Percentiles rank a stretch among this genome's conserved stretches.
These are phyloP conservation scores for Balakata baccata DNA, from an alignment of 345 rosid genomes.

Conservation along the genomic window DNA sequence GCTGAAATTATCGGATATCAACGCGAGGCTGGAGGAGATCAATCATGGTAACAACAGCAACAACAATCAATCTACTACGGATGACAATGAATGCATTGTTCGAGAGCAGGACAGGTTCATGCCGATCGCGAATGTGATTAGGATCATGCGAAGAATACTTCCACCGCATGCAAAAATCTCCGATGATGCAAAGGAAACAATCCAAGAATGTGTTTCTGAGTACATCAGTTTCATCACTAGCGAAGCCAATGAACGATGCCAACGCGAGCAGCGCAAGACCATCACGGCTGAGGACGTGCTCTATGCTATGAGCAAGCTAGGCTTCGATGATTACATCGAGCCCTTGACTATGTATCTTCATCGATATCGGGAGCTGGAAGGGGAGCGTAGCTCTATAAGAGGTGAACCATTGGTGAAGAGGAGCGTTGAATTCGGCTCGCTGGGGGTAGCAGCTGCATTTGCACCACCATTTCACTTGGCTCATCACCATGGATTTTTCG, in stretches of 20 bases:
- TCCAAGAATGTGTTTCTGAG: slow-evolving; percentile 38
- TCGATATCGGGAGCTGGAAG: slow-evolving; percentile 31
- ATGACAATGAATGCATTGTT: slow-evolving; percentile 39
- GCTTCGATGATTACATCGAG: slow-evolving; percentile 37
- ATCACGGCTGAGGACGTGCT: slow-evolving; percentile 37
- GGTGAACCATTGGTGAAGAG: slow-evolving; percentile 60
- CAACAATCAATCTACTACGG: slow-evolving; percentile 19
- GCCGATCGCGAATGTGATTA: slow-evolving; percentile 36
- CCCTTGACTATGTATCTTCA: slow-evolving; percentile 34
- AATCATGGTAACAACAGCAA: slow-evolving; percentile 21
- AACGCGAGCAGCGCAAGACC: slow-evolving; percentile 39
- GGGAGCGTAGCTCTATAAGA: slow-evolving; percentile 46
- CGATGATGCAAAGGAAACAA: slow-evolving; percentile 37
- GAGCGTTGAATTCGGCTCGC: slow-evolving; percentile 36
- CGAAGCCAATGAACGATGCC: slow-evolving; percentile 38
- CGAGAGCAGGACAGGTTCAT: slow-evolving; percentile 38
- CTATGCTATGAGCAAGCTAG: slow-evolving; percentile 37
- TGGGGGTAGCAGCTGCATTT: slow-evolving; percentile 23
- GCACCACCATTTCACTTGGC: slow-evolving; percentile 44
- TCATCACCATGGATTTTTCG: slow-evolving; percentile 45
- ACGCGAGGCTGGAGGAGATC: slow-evolving; percentile 34
- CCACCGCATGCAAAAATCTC: slow-evolving; percentile 35
- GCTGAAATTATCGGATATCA: slow-evolving; percentile 35
- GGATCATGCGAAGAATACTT: slow-evolving; percentile 36
- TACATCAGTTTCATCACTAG: slow-evolving; percentile 38